These are phyloP conservation scores for Miscanthus lutarioriparius DNA, from an alignment of 176 grass and related monocot species.

Conservation along the genomic window DNA sequence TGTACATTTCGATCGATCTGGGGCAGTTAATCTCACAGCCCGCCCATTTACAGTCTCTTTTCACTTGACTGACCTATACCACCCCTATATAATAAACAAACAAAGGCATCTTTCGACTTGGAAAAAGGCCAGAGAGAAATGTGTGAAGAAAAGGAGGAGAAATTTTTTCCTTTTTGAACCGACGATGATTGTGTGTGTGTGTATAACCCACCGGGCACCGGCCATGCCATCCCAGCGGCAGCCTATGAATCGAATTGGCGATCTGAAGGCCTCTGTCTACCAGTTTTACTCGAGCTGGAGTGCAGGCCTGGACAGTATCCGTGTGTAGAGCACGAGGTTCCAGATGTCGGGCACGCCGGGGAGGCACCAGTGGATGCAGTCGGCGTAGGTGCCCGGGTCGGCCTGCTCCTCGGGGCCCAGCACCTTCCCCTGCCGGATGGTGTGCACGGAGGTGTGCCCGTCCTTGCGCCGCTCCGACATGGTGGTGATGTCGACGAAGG, in stretches of 20 bases:
- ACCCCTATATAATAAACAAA: background rate
- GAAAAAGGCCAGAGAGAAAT: slow-evolving; percentile 40
- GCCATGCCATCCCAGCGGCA: background rate
- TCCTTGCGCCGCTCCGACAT: slow-evolving; percentile 95
- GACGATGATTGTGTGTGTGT: background rate
- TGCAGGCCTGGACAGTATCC: slow-evolving; percentile 64
- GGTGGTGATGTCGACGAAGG: slow-evolving; percentile 67
- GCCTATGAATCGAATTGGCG: background rate
- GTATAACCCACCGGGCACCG: background rate
- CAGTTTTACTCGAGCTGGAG: background rate
- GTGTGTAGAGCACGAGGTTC: slow-evolving; percentile 75
- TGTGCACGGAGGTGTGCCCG: slow-evolving; percentile 88
- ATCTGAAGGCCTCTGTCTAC: background rate
- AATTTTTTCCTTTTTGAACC: slow-evolving; percentile 16
- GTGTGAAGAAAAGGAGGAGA: slow-evolving; percentile 12
- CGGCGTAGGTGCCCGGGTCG: slow-evolving; percentile 43
- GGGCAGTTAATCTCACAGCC: slow-evolving; percentile 13
- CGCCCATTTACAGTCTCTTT: slow-evolving; percentile 18
- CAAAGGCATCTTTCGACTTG: slow-evolving; percentile 23
- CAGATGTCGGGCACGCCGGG: slow-evolving; percentile 91
- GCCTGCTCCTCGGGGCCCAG: no score
- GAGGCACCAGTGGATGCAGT: slow-evolving; percentile 99
- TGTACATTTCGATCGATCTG: slow-evolving; percentile 43
- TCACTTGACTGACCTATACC: slow-evolving; percentile 45
- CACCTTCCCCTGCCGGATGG: slow-evolving; percentile 30